Evolutionary conservation across 148 eudicot genomes (phyloP), one percentile per base, ranked within the genome.

Genomic region (Selenicereus undatus): DNA sequence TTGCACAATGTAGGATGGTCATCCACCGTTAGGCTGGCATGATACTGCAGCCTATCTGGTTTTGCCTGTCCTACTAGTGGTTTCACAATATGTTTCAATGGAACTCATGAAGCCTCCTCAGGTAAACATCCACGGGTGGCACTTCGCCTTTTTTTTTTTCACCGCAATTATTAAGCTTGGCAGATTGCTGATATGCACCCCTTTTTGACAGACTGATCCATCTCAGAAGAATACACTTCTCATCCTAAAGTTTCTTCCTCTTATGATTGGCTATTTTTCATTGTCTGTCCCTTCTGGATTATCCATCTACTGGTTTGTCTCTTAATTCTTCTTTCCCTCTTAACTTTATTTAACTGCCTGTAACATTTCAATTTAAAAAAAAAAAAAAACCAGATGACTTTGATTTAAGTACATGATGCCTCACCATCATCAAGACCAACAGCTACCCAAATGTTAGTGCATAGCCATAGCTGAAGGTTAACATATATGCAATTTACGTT

Each of bases 31-130:
- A 54, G 99, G 99, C 71, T 96, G 99, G 99, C 74, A 75, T 80
- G 99, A 96, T 83, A 89, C 98, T 62, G 93, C 90, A 78, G 97
- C 97, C 45, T 96, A 96, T 90, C 99, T 96, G 81, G 98, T 96
- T 76, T 86, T 96, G 83, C 99, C 99, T 75, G 94, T 96, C 75
- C 90, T 96, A 42, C 93, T 96, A 82, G 94, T 96, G 83, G 90
- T 78, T 87, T 96, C 99, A 62, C 99, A 96, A 79, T 96, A 76
- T 86, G 85, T 94, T 71, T 96, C 99, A 18, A 96, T 94, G 99
- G 99, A 96, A 87, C 79, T 96, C 58, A 96, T 96, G 99, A 96
- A 96, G 86, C 97, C 99, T 81, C 99, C 99, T 52, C 91, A 96
- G 90, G 99, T 96, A 84, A 81, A 79, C 8, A 51, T 68, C 52